Evolutionary conservation across 495 filamentous ascomycete species (phyloP).

Genomic region (Glonium stellatum): DNA sequence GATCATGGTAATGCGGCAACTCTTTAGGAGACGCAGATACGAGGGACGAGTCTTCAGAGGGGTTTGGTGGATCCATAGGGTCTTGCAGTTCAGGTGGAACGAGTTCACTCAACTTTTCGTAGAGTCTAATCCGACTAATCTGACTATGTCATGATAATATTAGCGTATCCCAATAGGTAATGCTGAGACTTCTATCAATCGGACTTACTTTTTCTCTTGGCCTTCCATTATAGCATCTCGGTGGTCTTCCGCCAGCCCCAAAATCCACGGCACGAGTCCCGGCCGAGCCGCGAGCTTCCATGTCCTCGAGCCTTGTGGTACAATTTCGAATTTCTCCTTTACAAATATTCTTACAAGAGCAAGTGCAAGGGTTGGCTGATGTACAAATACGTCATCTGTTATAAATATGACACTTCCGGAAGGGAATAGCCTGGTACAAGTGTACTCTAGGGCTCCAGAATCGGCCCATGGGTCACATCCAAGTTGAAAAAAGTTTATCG

Average conservation of each 20-base stretch:
- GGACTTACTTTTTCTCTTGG: neutral
- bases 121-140: neutral
- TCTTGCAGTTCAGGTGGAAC: neutral
- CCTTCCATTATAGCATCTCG: neutral
- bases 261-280: neutral
- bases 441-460: neutral
- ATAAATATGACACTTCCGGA: slow-evolving; percentile 25
- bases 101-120: neutral
- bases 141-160: neutral
- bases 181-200: too few relatives aligned
- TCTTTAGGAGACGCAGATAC: neutral
- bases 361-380: slow-evolving; percentile 18
- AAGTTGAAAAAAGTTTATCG: neutral
- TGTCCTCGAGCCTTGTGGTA: neutral
- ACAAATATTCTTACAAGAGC: slow-evolving; percentile 16
- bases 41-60: neutral
- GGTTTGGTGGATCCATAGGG: neutral
- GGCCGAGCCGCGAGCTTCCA: neutral
- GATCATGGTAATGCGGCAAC: neutral
- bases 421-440: slow-evolving; percentile 19
- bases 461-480: neutral
- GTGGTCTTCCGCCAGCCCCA: neutral
- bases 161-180: neutral
- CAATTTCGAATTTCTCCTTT: neutral
- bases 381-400: slow-evolving; percentile 26